phyloP scores from a whole-genome alignment of 1,284 basidiomycete species.

The Sanghuangporus sanghuang region DNA sequence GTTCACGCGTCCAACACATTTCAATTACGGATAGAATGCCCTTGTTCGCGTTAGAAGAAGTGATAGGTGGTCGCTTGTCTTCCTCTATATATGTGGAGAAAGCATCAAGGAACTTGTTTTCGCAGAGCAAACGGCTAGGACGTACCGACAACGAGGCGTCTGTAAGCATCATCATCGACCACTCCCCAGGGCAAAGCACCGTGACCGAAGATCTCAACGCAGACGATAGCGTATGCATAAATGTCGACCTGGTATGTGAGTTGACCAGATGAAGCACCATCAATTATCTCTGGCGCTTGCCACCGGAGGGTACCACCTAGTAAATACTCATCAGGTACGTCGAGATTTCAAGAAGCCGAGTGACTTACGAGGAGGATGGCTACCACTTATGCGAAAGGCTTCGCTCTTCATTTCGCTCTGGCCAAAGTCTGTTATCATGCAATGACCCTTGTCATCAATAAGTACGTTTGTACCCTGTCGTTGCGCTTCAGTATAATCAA shows the following conservation, averaged over 20 bases:
- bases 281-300: slow-evolving; percentile 71
- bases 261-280: slow-evolving; percentile 33
- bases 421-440: slow-evolving; percentile 74
- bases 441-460: slow-evolving; percentile 58
- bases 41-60: slow-evolving; percentile 27
- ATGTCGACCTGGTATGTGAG: slow-evolving; percentile 61
- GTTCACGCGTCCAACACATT: slow-evolving; percentile 45
- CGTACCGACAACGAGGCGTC: slow-evolving; percentile 57
- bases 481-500: neutral
- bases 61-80: slow-evolving; percentile 49
- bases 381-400: slow-evolving; percentile 53
- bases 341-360: neutral
- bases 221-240: slow-evolving; percentile 69
- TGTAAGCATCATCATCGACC: slow-evolving; percentile 54
- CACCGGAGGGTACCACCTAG: slow-evolving; percentile 60
- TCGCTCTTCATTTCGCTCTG: slow-evolving; percentile 75
- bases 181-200: slow-evolving; percentile 58
- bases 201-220: slow-evolving; percentile 63
- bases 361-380: slow-evolving; percentile 46
- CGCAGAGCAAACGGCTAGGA: slow-evolving; percentile 12
- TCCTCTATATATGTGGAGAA: slow-evolving; percentile 30
- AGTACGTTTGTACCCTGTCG: slow-evolving; percentile 67
- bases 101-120: neutral
- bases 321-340: slow-evolving; percentile 9
- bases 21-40: slow-evolving; percentile 36